Evolutionary conservation across 2,329 filamentous ascomycete genomes (phyloP), one percentile per base, ranked within the genome.

Genomic region (Monosporascus ibericus): DNA sequence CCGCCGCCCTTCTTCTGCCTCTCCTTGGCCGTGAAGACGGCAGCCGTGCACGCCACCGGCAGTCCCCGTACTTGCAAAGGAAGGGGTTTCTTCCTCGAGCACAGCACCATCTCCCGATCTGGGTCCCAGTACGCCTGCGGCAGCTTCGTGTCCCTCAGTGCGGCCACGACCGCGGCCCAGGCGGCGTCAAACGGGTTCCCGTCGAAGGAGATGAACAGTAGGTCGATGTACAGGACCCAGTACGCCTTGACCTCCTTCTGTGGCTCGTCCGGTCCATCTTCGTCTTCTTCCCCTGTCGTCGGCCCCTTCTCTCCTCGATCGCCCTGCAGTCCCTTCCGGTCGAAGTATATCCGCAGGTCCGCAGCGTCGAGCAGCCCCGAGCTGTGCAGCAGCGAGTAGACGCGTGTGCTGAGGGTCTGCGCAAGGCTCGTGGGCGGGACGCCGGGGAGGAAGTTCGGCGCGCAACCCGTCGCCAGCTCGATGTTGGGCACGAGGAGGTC

Each of bases 161-260:
- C 92, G 8, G 92, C 89, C 22, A 96, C 70, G 0, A 95, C 79
- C 14, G 90, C 85, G 1, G 87, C 81, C 92, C 92, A 97, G 0
- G 90, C 90, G 1, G 90, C 88, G 65, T 99, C 92, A 59, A 97
- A 92, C 1, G 90, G 83, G 63, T 94, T 95, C 6, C 92, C 92
- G 58, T 96, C 92, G 48, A 96, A 84, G 0, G 90, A 95, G 60
- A 99, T 86, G 72, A 96, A 94, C 65, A 96, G 81, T n/a, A 96
- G 78, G 66, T 97, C 92, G 59, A 99, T 88, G 70, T 96, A 96
- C 20, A 99, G 82, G 9, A 89, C 86, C 94, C 92, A 99, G 70
- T 95, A 97, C 0, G 87, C 94, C 67, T 88, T 92, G 11, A 92
- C 70, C 53, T 71, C 67, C 37, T 68, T 68, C 55, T 3, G 54